phyloP scores from a whole-genome alignment of 192 early-diverging fungal genomes.

The Backusella liffmaniae region DNA sequence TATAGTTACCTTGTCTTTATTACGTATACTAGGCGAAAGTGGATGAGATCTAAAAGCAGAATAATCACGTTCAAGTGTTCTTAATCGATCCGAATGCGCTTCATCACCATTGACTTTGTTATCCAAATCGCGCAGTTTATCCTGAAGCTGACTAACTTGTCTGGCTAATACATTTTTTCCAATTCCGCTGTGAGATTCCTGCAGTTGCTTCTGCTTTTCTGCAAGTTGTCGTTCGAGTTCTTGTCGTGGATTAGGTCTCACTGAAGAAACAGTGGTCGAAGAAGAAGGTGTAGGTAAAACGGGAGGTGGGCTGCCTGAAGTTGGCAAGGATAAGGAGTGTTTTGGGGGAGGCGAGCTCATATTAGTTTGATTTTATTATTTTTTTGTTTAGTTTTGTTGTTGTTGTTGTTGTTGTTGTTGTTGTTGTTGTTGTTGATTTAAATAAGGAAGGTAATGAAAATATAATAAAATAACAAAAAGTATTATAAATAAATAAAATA shows the following conservation, averaged over 20 bases:
- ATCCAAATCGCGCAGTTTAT: conserved; percentile 21
- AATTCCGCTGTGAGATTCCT: conserved; percentile 22
- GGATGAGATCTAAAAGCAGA: conserved; percentile 23
- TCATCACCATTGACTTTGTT: not conserved
- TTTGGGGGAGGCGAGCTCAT: conserved; percentile 26
- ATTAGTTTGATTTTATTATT: not conserved
- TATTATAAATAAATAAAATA: not conserved
- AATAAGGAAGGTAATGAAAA: not conserved
- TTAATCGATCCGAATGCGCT: conserved; percentile 28
- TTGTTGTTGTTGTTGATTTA: not conserved
- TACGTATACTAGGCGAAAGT: conserved; percentile 20
- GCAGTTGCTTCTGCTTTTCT: conserved; percentile 26
- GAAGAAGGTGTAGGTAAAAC: conserved; percentile 31
- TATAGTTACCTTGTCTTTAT: conserved; percentile 26
- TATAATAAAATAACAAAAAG: not conserved
- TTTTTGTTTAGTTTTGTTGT: not conserved
- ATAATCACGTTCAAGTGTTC: conserved; percentile 30
- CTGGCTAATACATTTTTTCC: conserved; percentile 27
- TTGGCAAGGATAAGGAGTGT: conserved; percentile 29
- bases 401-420: too few relatives aligned
- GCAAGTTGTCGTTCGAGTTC: conserved; percentile 27
- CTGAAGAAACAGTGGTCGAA: conserved; percentile 8
- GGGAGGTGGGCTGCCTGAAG: conserved; percentile 11
- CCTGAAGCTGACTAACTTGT: conserved; percentile 24
- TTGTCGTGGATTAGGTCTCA: conserved; percentile 1